A percentile compares a stretch with the other conserved stretches of the same genome.
Evolutionary conservation across 495 filamentous ascomycete genomes (phyloP).

Genomic region (Penicillium malachiteum): DNA sequence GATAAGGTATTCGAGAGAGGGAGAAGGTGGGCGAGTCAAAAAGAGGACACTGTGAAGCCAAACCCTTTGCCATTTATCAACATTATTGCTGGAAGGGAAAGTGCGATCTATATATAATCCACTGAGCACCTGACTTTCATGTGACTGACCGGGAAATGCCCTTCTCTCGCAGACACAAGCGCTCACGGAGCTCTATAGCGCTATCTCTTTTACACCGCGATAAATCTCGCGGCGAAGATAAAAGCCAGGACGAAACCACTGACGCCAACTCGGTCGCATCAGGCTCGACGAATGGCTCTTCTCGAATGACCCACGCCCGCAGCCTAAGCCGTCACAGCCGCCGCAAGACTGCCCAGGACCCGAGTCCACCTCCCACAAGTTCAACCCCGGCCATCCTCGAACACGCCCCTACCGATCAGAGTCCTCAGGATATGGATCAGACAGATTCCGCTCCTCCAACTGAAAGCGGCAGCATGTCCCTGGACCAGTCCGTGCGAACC

Average conservation of each 20-base stretch:
- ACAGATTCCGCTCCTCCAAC: slow-evolving; percentile 30
- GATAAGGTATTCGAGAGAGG: not conserved
- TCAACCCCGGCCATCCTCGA: slow-evolving; percentile 27
- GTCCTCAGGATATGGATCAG: slow-evolving; percentile 20
- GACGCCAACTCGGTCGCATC: slow-evolving; percentile 35
- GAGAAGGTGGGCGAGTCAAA: not conserved
- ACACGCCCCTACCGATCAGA: slow-evolving; percentile 25
- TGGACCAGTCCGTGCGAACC: slow-evolving; percentile 91
- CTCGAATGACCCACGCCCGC: slow-evolving; percentile 27
- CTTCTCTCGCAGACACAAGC: slow-evolving; percentile 46
- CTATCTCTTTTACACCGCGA: slow-evolving; percentile 53
- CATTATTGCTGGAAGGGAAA: not conserved
- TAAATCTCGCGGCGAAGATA: slow-evolving; percentile 49
- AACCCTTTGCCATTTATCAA: not conserved
- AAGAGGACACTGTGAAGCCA: not conserved
- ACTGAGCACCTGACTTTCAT: slow-evolving; percentile 6
- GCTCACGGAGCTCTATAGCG: slow-evolving; percentile 53
- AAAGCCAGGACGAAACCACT: slow-evolving; percentile 24
- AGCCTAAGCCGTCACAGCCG: slow-evolving; percentile 33
- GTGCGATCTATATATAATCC: not conserved
- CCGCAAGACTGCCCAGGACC: slow-evolving; percentile 25
- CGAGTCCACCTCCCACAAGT: slow-evolving; percentile 17
- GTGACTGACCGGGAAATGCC: slow-evolving; percentile 31
- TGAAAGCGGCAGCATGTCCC: slow-evolving; percentile 50
- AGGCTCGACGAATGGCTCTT: slow-evolving; percentile 25